phyloP scores from a whole-genome alignment of 2,329 filamentous ascomycete species.

The Camptophora hylomeconis region DNA sequence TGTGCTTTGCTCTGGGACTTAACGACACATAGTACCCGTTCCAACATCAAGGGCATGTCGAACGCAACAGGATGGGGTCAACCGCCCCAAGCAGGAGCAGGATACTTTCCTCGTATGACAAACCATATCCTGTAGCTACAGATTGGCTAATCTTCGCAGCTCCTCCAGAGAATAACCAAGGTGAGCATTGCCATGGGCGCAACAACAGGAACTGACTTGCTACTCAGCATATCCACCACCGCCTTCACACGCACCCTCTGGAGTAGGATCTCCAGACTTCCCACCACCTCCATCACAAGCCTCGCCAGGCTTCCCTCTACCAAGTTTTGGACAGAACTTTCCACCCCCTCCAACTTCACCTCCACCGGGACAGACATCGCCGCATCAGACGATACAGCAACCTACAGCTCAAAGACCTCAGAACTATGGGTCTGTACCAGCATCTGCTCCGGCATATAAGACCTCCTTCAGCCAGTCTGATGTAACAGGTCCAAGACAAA shows the following conservation, averaged over 20 bases:
- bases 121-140: neutral
- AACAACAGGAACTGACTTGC: conserved; percentile 7
- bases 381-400: conserved; percentile 13
- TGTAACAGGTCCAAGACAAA: conserved; percentile 8
- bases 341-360: conserved; percentile 15
- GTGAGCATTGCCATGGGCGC: conserved; percentile 3
- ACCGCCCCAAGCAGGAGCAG: conserved; percentile 11
- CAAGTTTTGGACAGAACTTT: conserved; percentile 16
- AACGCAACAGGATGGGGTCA: too few species aligned
- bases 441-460: conserved; percentile 14
- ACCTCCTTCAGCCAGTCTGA: conserved; percentile 15
- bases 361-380: conserved; percentile 12
- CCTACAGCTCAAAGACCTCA: conserved; percentile 14
- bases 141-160: conserved; percentile 9
- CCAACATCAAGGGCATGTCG: too few species aligned
- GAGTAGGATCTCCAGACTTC: conserved; percentile 10
- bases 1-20: too few species aligned
- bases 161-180: conserved; percentile 10
- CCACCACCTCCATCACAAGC: conserved; percentile 14
- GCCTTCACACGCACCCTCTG: conserved; percentile 12
- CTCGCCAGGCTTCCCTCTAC: conserved; percentile 15
- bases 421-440: conserved; percentile 14
- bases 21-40: too few species aligned
- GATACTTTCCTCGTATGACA: conserved; percentile 19
- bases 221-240: conserved; percentile 19